These are phyloP conservation scores for Cryoendolithus antarcticus DNA, from an alignment of 2,329 filamentous ascomycete genomes.

Conservation along the genomic window DNA sequence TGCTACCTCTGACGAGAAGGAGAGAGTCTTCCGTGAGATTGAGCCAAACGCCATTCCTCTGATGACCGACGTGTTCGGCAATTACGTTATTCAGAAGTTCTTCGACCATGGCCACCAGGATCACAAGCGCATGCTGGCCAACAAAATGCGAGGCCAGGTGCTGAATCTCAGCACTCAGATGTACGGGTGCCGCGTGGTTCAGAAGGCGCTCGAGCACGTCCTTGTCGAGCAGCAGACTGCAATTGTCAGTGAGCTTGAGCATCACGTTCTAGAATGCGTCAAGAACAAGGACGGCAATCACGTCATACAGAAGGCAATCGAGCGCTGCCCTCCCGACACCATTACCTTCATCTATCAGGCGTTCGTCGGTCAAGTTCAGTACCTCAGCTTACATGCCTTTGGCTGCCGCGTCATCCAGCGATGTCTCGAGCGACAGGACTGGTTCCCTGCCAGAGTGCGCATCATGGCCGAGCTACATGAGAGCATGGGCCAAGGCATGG, in stretches of 20 bases:
- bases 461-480: conserved; percentile 71
- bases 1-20: conserved; percentile 92
- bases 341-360: conserved; percentile 77
- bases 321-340: conserved; percentile 62
- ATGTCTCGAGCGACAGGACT: conserved; percentile 71
- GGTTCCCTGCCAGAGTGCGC: conserved; percentile 50
- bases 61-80: conserved; percentile 95
- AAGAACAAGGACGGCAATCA: conserved; percentile 91
- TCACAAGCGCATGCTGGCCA: conserved; percentile 78
- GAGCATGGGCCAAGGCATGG: conserved; percentile 54
- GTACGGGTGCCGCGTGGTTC: conserved; percentile 91
- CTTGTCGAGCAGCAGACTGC: conserved; percentile 78
- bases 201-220: conserved; percentile 87
- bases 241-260: conserved; percentile 71
- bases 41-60: conserved; percentile 71
- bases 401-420: conserved; percentile 90
- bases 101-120: conserved; percentile 91
- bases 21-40: conserved; percentile 79
- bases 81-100: conserved; percentile 96
- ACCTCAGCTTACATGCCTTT: conserved; percentile 66
- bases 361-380: conserved; percentile 61
- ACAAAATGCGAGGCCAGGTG: conserved; percentile 78
- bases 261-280: conserved; percentile 63
- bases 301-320: conserved; percentile 87
- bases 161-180: conserved; percentile 69